Evolutionary conservation across 179 eudicot species (phyloP).

Genomic region (Beta corolliflora): DNA sequence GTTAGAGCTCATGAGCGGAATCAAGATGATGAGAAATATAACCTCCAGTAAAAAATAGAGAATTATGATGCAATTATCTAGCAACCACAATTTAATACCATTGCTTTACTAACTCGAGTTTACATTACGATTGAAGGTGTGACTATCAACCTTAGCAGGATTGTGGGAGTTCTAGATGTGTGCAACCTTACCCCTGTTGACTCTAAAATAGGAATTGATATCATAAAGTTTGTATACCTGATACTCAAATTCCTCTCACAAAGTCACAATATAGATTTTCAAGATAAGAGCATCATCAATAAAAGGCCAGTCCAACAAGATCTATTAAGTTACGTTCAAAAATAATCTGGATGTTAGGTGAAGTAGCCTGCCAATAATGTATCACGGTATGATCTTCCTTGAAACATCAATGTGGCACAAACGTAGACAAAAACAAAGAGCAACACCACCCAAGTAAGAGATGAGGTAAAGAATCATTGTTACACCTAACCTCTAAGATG

Average conservation of each 20-base stretch:
- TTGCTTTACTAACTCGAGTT: neutral
- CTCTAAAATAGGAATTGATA: neutral
- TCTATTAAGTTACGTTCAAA: neutral
- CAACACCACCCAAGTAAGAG: neutral
- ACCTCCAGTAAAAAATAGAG: neutral
- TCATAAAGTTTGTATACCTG: no score
- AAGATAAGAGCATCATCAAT: neutral
- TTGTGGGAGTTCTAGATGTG: neutral
- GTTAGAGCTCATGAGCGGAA: neutral
- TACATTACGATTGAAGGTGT: neutral
- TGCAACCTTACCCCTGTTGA: neutral
- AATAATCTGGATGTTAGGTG: neutral
- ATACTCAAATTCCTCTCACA: neutral
- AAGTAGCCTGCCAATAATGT: neutral
- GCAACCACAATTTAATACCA: neutral
- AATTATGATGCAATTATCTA: neutral
- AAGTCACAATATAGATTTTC: neutral
- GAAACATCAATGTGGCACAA: neutral
- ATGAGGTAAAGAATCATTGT: neutral
- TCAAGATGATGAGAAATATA: neutral
- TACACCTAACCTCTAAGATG: neutral
- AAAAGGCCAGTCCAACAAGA: neutral
- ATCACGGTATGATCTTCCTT: neutral
- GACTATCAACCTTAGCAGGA: neutral
- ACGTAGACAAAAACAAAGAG: neutral